Evolutionary conservation across 2,329 filamentous ascomycete genomes (phyloP).

Genomic region (Mycogone perniciosa): DNA sequence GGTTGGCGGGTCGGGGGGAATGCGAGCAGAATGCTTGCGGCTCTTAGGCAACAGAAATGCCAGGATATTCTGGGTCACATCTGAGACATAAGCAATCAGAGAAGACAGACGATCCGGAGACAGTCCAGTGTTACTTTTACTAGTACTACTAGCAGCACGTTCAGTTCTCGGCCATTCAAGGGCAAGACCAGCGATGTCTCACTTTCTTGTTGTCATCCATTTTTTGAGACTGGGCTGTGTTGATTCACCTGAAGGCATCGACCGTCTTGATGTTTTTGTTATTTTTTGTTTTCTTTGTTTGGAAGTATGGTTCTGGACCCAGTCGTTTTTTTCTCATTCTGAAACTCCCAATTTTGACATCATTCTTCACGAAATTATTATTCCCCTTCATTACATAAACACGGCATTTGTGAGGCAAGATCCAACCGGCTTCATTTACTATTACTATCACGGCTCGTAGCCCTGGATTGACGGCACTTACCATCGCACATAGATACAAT

Average conservation of each 20-base stretch:
- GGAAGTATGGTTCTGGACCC: too few species aligned
- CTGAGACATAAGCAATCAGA: constrained; percentile 9
- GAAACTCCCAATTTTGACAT: too few species aligned
- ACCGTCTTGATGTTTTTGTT: background rate
- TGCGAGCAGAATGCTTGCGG: constrained; percentile 7
- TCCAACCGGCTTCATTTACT: too few species aligned
- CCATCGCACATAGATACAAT: too few species aligned
- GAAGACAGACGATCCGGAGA: constrained; percentile 2
- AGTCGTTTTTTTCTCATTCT: too few species aligned
- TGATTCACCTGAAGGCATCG: background rate
- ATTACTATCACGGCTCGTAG: too few species aligned
- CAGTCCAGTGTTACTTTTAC: background rate
- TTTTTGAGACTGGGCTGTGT: background rate
- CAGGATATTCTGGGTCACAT: background rate
- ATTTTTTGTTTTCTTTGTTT: too few species aligned
- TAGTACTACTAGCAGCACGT: background rate
- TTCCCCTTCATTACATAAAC: too few species aligned
- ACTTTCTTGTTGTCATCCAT: background rate
- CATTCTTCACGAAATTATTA: too few species aligned
- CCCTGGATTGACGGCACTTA: too few species aligned
- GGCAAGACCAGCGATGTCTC: background rate
- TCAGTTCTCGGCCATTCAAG: constrained; percentile 8
- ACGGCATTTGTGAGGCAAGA: too few species aligned
- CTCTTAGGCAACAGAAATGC: background rate
- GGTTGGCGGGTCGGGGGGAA: constrained; percentile 1